Conservation (phyloP, 352 stramenopile genomes). For the Phytophthora cactorum region DNA sequence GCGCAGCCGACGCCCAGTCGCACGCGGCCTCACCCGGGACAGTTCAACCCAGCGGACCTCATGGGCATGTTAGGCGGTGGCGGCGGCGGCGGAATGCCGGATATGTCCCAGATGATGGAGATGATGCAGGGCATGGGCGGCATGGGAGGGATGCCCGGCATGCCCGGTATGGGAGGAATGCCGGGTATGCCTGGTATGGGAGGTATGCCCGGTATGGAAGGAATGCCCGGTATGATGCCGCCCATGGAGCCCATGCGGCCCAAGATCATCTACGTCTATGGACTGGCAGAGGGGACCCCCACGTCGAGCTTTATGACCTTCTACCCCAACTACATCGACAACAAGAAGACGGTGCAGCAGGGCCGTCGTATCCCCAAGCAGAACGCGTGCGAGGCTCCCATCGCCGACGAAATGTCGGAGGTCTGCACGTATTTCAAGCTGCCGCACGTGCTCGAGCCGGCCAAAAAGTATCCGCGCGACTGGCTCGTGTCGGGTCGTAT, state of each 20-base stretch:
- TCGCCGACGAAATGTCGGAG: constrained; percentile 85
- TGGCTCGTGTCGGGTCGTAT: constrained; percentile 75
- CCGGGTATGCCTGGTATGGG: constrained; percentile 52
- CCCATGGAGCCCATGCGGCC: constrained; percentile 62
- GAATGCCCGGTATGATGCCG: constrained; percentile 46
- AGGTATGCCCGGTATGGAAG: constrained; percentile 39
- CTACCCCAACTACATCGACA: constrained; percentile 90
- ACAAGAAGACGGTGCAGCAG: constrained; percentile 82
- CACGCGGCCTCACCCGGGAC: constrained; percentile 40
- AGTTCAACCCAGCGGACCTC: constrained; percentile 59
- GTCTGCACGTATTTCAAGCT: constrained; percentile 85
- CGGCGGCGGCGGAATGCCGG: constrained; percentile 50
- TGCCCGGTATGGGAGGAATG: constrained; percentile 48
- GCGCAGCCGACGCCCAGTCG: constrained; percentile 29
- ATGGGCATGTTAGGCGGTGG: constrained; percentile 59
- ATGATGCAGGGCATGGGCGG: constrained; percentile 56
- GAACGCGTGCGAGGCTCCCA: constrained; percentile 67
- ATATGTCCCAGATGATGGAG: constrained; percentile 71
- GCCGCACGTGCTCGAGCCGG: constrained; percentile 79
- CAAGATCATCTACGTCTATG: constrained; percentile 76
- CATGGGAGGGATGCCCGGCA: constrained; percentile 48
- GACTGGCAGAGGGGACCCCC: constrained; percentile 58
- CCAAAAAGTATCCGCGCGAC: constrained; percentile 87
- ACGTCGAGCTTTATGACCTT: constrained; percentile 76
- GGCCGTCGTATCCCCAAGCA: constrained; percentile 78